Percentiles rank a stretch among this genome's conserved stretches.
Evolutionary conservation across 2,329 filamentous ascomycete species (phyloP).

Genomic region (Pseudogymnoascus sp.): DNA sequence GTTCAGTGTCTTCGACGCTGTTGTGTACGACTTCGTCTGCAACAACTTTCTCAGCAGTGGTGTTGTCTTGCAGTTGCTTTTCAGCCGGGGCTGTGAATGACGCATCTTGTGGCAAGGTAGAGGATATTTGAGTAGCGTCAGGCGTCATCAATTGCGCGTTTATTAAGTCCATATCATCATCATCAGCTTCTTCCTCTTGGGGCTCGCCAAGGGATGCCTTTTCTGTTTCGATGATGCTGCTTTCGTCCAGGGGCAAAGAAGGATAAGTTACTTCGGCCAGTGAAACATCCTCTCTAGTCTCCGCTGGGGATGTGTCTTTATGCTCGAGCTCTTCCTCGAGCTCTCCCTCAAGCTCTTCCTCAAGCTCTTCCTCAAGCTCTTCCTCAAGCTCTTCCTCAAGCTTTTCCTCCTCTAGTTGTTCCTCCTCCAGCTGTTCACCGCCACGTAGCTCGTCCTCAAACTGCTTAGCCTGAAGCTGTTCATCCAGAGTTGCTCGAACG

Average conservation of each 20-base stretch:
- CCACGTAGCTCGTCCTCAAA: background rate
- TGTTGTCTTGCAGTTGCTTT: background rate
- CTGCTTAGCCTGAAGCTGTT: background rate
- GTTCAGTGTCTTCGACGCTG: background rate
- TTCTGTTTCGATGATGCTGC: background rate
- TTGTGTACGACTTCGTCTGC: background rate
- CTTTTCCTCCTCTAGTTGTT: background rate
- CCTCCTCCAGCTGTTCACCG: background rate
- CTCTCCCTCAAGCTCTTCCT: background rate
- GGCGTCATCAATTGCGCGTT: slow-evolving; percentile 23
- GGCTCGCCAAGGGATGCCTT: background rate
- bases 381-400: background rate
- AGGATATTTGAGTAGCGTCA: slow-evolving; percentile 18
- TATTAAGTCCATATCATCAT: background rate
- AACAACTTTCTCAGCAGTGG: background rate
- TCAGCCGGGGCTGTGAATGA: background rate
- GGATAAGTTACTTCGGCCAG: background rate
- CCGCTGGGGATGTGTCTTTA: background rate
- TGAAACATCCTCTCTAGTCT: background rate
- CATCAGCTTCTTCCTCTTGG: background rate
- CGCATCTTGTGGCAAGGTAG: background rate
- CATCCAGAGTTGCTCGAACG: background rate
- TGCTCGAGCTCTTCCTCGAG: background rate
- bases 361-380: background rate
- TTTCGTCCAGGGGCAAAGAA: background rate